A percentile compares a stretch with the other conserved stretches of the same genome.
Evolutionary conservation across 2,329 filamentous ascomycete genomes (phyloP).

Genomic region (Penicillium sumatraense): DNA sequence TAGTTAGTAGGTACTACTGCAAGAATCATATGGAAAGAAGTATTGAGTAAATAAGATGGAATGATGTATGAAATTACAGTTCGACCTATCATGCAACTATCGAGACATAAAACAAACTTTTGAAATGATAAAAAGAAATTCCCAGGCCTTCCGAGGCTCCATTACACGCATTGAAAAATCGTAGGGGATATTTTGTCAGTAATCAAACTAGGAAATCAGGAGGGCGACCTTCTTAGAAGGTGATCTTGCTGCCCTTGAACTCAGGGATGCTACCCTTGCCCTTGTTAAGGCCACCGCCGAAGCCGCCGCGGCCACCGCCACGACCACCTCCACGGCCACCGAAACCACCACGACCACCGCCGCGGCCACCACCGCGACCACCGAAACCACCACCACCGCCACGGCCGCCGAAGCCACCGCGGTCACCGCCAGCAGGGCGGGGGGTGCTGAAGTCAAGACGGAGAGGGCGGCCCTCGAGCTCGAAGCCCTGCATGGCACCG

Average conservation of each 20-base stretch:
- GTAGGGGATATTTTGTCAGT: conserved; percentile 19
- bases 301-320: conserved; percentile 42
- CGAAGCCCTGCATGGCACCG: conserved; percentile 70
- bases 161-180: conserved; percentile 23
- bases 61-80: conserved; percentile 21
- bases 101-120: conserved; percentile 26
- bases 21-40: conserved; percentile 3
- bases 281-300: conserved; percentile 50
- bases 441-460: conserved; percentile 82
- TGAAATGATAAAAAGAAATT: conserved; percentile 17
- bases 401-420: conserved; percentile 54
- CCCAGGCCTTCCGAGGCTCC: conserved; percentile 18
- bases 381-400: conserved; percentile 58
- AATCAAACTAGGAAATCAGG: conserved; percentile 13
- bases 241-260: conserved; percentile 80
- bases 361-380: conserved; percentile 56
- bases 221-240: conserved; percentile 54
- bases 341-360: conserved; percentile 35
- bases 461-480: conserved; percentile 73
- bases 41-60: not conserved
- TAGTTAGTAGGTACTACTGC: not conserved
- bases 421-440: conserved; percentile 61
- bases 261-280: conserved; percentile 63
- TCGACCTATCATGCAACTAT: conserved; percentile 16
- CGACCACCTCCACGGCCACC: conserved; percentile 47